Base-by-base conservation (phyloP, 1,284 basidiomycete genomes). In the Pseudozyma hubeiensis region DNA sequence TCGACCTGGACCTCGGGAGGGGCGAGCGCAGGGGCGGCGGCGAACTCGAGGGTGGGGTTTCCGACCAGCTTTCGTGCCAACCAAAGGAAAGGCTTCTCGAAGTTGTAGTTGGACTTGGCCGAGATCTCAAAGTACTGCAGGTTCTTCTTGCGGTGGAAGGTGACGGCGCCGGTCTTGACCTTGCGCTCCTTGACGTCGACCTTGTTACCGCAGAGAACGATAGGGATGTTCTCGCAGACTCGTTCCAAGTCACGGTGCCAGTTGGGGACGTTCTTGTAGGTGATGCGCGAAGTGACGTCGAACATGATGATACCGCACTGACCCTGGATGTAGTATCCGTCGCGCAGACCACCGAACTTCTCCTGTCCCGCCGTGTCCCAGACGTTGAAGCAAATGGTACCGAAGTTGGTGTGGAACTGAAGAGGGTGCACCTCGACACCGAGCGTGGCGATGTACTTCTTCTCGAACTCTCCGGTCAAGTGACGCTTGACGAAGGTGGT, bases 301-400 rank as follows among this genome's bases (percentile, higher is more conserved):
- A 99, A 99, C 97, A 99, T 99, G 90, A 99, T 99, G 88, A 99
- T 99, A 85, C 97, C 97, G 85, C 95, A 99, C 87, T 99, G 95
- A 81, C 97, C 97, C 67, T 74, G 79, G 62, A 81, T 81, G 78
- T 80, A 84, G 80, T 81, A 82, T 19, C 81, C 82, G 48, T 83
- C 81, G 50, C 81, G 78, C n/a, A 84, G 78, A 66, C 81, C 82
- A 63, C 81, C 80, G 47, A 99, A 99, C 88, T 99, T 99, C 88
- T 99, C 97, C 88, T 99, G 97, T 54, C 97, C 97, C 59, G 97
- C 97, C 45, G 97, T 99, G 87, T 99, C 97, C 97, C 97, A 99
- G 59, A 98, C 96, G 86, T 99, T 99, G 90, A 99, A 99, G 88
- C 92, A 93, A 88, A 99, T 95, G 63, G 92, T 94, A 82, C 97